Conservation (phyloP, 106 monocot genomes). For the Amphibolis antarctica region DNA sequence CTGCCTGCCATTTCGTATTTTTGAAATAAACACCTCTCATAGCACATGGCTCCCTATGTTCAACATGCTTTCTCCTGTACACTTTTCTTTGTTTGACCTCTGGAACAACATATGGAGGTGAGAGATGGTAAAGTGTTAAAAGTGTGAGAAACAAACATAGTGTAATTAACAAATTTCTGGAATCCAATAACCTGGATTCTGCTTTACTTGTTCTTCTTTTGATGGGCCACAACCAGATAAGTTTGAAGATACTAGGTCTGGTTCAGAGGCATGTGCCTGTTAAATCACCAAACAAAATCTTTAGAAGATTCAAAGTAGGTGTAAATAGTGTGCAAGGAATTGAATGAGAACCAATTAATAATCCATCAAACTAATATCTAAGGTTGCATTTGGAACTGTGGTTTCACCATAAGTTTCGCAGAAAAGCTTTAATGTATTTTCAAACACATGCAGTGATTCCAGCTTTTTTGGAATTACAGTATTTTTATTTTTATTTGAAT, state of each 20-base stretch:
- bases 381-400: too few relatives aligned
- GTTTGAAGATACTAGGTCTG: not conserved
- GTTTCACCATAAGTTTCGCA: too few relatives aligned
- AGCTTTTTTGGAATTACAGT: too few relatives aligned
- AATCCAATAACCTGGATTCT: not conserved
- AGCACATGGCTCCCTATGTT: slow-evolving; percentile 66
- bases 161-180: not conserved
- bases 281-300: not conserved
- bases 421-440: too few relatives aligned
- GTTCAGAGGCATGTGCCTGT: not conserved
- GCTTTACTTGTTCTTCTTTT: not conserved
- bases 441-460: too few relatives aligned
- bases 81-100: slow-evolving; percentile 74
- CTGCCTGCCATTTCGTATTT: slow-evolving; percentile 98
- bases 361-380: too few relatives aligned
- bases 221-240: not conserved
- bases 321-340: not conserved
- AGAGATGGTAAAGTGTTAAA: not conserved
- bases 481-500: too few relatives aligned
- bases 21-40: slow-evolving; percentile 97
- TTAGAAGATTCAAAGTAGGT: not conserved
- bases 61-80: slow-evolving; percentile 75
- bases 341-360: not conserved
- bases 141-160: not conserved
- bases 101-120: slow-evolving; percentile 27